Conservation (phyloP, 495 filamentous ascomycete species). For the Aspergillus indologenus region DNA sequence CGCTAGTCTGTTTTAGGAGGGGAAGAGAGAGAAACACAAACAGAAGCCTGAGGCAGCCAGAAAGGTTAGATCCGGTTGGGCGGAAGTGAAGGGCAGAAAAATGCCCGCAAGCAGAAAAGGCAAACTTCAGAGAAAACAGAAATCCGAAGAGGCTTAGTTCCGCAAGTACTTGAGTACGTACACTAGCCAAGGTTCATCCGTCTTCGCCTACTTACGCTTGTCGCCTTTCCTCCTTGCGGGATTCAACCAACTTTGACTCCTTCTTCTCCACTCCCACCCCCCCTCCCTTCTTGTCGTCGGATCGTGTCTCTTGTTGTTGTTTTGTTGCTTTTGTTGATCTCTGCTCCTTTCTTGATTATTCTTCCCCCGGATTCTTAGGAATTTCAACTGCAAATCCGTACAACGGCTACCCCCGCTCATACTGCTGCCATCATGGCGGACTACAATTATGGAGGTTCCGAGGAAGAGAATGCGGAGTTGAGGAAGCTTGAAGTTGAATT, state of each 20-base stretch:
- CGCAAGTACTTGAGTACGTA: background rate
- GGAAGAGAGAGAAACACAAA: background rate
- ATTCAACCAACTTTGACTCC: background rate
- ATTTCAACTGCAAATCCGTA: too few relatives aligned
- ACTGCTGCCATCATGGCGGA: slow-evolving; percentile 46
- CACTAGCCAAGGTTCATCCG: background rate
- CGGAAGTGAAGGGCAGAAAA: slow-evolving; percentile 12
- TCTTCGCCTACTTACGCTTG: background rate
- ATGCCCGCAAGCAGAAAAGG: too few relatives aligned
- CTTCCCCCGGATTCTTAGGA: background rate
- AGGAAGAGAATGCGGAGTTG: slow-evolving; percentile 84
- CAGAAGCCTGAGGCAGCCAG: too few relatives aligned
- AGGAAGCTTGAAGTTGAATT: slow-evolving; percentile 74
- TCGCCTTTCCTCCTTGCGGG: background rate
- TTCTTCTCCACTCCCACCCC: background rate
- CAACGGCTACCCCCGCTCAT: too few relatives aligned
- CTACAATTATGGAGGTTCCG: slow-evolving; percentile 69
- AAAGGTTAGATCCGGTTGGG: slow-evolving; percentile 2
- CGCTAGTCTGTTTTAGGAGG: slow-evolving; percentile 23
- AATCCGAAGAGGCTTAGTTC: slow-evolving; percentile 1
- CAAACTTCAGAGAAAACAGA: slow-evolving; percentile 12
- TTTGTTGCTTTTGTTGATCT: background rate
- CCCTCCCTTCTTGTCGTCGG: background rate
- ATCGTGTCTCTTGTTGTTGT: background rate
- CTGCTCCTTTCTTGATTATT: background rate